Conservation (phyloP, 768 basidiomycete genomes). For the Clitopilus passeckerianus region DNA sequence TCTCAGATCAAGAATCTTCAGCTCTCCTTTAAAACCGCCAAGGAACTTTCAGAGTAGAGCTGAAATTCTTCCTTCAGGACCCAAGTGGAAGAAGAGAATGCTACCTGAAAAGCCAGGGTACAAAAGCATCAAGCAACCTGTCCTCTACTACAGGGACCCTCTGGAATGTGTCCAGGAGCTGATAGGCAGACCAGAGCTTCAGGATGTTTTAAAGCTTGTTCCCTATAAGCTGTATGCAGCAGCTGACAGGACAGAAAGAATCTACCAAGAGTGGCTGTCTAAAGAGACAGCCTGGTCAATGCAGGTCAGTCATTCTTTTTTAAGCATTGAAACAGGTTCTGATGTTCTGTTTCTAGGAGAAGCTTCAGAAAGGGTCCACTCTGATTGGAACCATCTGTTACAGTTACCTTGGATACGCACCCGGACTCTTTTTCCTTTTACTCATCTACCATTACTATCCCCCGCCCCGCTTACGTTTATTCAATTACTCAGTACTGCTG, state of each 20-base stretch:
- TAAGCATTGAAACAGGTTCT: not conserved
- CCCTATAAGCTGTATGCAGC: slow-evolving; percentile 10
- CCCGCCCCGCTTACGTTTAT: too few relatives aligned
- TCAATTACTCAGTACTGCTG: too few relatives aligned
- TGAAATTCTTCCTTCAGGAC: slow-evolving; percentile 22
- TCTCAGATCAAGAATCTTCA: slow-evolving; percentile 10
- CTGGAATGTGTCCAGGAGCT: slow-evolving; percentile 22
- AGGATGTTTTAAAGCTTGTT: slow-evolving; percentile 15
- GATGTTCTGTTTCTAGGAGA: slow-evolving; percentile 1
- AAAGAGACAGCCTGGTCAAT: slow-evolving; percentile 16
- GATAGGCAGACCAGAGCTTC: slow-evolving; percentile 17
- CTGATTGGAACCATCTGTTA: slow-evolving; percentile 13
- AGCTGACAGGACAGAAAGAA: slow-evolving; percentile 4
- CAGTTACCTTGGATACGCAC: too few relatives aligned
- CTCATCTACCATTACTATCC: too few relatives aligned
- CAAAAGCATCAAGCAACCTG: slow-evolving; percentile 18
- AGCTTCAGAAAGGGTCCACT: slow-evolving; percentile 11
- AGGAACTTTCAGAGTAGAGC: slow-evolving; percentile 17
- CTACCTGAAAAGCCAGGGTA: slow-evolving; percentile 1
- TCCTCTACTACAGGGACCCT: slow-evolving; percentile 20
- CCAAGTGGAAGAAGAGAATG: slow-evolving; percentile 14
- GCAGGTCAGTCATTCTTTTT: slow-evolving; percentile 6
- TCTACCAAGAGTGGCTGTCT: slow-evolving; percentile 18
- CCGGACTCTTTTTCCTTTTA: too few relatives aligned
- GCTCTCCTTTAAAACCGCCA: slow-evolving; percentile 19